A percentile compares a stretch with the other conserved stretches of the same genome.
Conservation (phyloP, 148 eudicot species). For the Cornus kousa region DNA sequence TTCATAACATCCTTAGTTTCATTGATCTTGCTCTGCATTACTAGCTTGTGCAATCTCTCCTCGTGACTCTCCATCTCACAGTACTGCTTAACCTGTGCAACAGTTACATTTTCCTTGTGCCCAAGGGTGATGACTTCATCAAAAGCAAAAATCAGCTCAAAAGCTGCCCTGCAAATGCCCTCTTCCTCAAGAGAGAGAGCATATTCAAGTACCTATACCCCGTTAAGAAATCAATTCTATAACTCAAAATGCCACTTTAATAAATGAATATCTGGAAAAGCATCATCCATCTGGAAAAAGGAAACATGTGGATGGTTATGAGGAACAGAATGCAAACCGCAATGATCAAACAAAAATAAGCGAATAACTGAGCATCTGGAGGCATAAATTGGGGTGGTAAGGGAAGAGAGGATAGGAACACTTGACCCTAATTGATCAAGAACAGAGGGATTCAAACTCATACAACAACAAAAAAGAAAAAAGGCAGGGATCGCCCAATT, state of each 20-base stretch:
- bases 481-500: background rate
- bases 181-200: conserved; percentile 85
- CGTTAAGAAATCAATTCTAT: conserved; percentile 43
- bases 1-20: conserved; percentile 98
- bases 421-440: no score
- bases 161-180: conserved; percentile 78
- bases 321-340: background rate
- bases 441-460: background rate
- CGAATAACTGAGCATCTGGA: background rate
- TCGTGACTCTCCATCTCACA: conserved; percentile 99
- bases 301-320: background rate
- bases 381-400: background rate
- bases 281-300: background rate
- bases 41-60: conserved; percentile 92
- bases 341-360: background rate
- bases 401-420: background rate
- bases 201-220: conserved; percentile 80
- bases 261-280: background rate
- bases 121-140: conserved; percentile 93
- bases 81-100: conserved; percentile 92
- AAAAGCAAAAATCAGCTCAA: conserved; percentile 92
- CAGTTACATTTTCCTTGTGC: conserved; percentile 93
- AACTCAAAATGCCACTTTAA: background rate
- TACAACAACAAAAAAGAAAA: background rate
- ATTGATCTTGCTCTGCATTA: conserved; percentile 82